Conservation (phyloP, 176 grass and related monocot species). For the Rhynchospora breviuscula region DNA sequence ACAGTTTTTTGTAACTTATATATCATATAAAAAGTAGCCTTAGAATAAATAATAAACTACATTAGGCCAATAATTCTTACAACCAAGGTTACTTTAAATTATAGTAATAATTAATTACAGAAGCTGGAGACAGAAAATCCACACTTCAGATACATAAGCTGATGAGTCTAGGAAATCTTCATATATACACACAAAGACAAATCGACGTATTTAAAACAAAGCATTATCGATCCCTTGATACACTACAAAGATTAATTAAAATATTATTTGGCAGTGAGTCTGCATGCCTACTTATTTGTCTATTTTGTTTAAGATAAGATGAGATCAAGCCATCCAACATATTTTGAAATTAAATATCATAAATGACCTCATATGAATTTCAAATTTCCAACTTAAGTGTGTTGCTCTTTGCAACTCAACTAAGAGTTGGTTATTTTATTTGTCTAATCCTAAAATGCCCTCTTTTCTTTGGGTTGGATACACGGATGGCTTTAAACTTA, state of each 20-base stretch:
- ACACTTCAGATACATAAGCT: not conserved
- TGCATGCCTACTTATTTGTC: not conserved
- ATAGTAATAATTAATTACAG: not conserved
- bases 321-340: too few relatives aligned
- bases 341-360: too few relatives aligned
- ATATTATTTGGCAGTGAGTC: not conserved
- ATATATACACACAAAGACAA: not conserved
- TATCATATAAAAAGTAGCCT: not conserved
- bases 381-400: too few relatives aligned
- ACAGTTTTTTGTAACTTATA: not conserved
- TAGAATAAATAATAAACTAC: not conserved
- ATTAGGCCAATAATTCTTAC: not conserved
- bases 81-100: not conserved
- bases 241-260: conserved; percentile 6
- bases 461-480: not conserved
- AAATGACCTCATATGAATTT: too few relatives aligned
- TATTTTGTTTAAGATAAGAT: not conserved
- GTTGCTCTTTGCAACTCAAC: too few relatives aligned
- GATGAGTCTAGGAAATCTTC: not conserved
- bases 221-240: not conserved
- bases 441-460: not conserved
- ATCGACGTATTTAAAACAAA: conserved; percentile 10
- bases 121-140: not conserved
- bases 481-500: not conserved
- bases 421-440: not conserved